phyloP scores from a whole-genome alignment of 495 filamentous ascomycete species.

The Podospora appendiculata region DNA sequence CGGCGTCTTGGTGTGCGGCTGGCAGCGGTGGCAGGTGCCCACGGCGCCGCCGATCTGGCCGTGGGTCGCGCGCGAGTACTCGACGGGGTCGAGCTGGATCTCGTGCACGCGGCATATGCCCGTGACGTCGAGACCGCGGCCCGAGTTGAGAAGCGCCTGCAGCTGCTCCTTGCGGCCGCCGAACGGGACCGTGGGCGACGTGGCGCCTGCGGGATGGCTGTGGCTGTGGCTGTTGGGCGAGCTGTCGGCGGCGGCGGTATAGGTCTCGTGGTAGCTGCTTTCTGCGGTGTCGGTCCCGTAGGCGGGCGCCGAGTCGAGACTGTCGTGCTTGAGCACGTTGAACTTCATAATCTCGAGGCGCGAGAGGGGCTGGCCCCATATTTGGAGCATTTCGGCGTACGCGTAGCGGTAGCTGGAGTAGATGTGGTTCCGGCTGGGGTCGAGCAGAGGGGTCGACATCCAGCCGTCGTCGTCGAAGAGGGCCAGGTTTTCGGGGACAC shows the following conservation, averaged over 20 bases:
- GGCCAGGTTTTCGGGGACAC: conserved; percentile 65
- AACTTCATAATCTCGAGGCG: conserved; percentile 81
- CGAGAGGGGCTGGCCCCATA: conserved; percentile 71
- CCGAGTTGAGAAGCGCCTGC: conserved; percentile 28
- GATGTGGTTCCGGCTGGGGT: conserved; percentile 48
- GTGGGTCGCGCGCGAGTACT: conserved; percentile 24
- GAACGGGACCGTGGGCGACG: conserved; percentile 37
- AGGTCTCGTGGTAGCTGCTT: conserved; percentile 23
- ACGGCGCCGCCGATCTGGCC: conserved; percentile 37
- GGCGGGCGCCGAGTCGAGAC: conserved; percentile 13
- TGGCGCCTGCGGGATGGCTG: conserved; percentile 17
- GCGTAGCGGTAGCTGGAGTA: conserved; percentile 66
- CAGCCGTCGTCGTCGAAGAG: conserved; percentile 73
- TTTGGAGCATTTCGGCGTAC: conserved; percentile 74
- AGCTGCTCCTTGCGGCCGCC: conserved; percentile 37
- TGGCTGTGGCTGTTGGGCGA: conserved; percentile 3
- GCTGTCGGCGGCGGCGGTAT: conserved; percentile 6
- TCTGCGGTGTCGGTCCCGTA: conserved; percentile 16
- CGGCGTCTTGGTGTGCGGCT: conserved; percentile 34
- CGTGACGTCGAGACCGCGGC: conserved; percentile 48
- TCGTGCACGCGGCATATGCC: conserved; percentile 54
- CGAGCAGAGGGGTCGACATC: conserved; percentile 59
- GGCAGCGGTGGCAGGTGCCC: conserved; percentile 44
- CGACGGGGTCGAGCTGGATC: conserved; percentile 42
- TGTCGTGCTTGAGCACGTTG: conserved; percentile 49